Evolutionary conservation across 2,329 filamentous ascomycete species (phyloP).

Genomic region (Cyanodermella asteris): DNA sequence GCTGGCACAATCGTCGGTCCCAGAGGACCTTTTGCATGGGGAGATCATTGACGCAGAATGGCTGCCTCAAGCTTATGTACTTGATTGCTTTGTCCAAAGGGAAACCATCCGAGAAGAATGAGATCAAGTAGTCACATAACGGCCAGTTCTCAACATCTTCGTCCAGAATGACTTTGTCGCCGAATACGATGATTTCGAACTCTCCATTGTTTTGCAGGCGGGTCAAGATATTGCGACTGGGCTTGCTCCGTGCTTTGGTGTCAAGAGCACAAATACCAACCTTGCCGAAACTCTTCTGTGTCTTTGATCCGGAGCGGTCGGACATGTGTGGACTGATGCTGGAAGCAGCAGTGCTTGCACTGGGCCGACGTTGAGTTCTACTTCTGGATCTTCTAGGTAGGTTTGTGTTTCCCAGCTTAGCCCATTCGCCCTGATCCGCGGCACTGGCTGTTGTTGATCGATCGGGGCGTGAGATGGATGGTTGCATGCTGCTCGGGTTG

Average conservation of each 20-base stretch:
- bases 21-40: slow-evolving; percentile 94
- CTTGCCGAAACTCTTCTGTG: slow-evolving; percentile 27
- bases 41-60: slow-evolving; percentile 92
- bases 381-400: slow-evolving; percentile 33
- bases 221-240: slow-evolving; percentile 87
- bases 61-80: slow-evolving; percentile 79
- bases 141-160: slow-evolving; percentile 96
- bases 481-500: no score
- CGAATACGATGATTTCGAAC: slow-evolving; percentile 94
- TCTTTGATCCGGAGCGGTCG: slow-evolving; percentile 6
- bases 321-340: slow-evolving; percentile 15
- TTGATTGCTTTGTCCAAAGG: slow-evolving; percentile 92
- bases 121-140: slow-evolving; percentile 87
- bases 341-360: slow-evolving; percentile 51
- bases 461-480: slow-evolving; percentile 4
- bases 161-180: slow-evolving; percentile 94
- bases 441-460: slow-evolving; percentile 7
- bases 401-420: slow-evolving; percentile 4
- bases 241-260: slow-evolving; percentile 88
- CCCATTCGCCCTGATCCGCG: slow-evolving; percentile 7
- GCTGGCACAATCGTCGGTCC: slow-evolving; percentile 79
- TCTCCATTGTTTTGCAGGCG: slow-evolving; percentile 73
- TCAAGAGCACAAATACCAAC: slow-evolving; percentile 94
- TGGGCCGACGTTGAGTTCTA: slow-evolving; percentile 46
- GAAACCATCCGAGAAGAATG: slow-evolving; percentile 95